Base-by-base conservation (phyloP, 139 green algal genomes). In the Chlorella sp. region DNA sequence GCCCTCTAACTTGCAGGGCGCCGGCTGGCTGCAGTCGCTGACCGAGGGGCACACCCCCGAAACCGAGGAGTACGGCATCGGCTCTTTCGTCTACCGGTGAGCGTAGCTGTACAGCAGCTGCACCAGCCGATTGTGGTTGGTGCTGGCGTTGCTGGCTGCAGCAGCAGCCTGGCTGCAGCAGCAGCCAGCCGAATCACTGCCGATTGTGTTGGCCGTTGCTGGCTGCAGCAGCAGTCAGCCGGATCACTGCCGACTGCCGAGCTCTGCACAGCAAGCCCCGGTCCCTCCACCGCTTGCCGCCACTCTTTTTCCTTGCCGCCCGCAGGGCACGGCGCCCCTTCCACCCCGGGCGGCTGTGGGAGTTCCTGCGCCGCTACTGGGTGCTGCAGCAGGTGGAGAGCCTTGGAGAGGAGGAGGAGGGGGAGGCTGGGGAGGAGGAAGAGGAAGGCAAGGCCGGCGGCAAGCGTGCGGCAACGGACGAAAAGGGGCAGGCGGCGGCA, bases 61-160 rank as follows among this genome's bases (percentile, higher is more conserved):
- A 75, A 93, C 92, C 3, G 76, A 88, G 28, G 90, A 94, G 80
- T 95, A 94, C 75, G 94, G 93, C 67, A 94, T 97, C 51, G 67
- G 67, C 28, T 90, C 67, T 73, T 97, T 94, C 68, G 91, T 97
- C 30, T 97, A 94, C 88, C 68, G 65, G 38, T 60, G 46, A 56
- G 24, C 44, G 3, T 30, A 8, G 26, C 26, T 36, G 54, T 70
- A 30, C 38, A 40, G 20, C 28, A n/a, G n/a, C n/a, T n/a, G n/a
- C n/a, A n/a, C n/a, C n/a, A n/a, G n/a, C n/a, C n/a, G n/a, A 9
- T 56, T 38, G 8, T 28, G 3, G 3, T 65, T 20, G 56, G 11
- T n/a, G 56, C 22, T 19, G 56, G 56, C 56, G 22, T 19, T 17
- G 16, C 7, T 65, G 56, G 16, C 11, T 20, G 9, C 56, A 65